Evolutionary conservation across 164 flowering plant genomes (phyloP), one percentile per base, ranked within the genome.

Genomic region (Berberis thunbergii): DNA sequence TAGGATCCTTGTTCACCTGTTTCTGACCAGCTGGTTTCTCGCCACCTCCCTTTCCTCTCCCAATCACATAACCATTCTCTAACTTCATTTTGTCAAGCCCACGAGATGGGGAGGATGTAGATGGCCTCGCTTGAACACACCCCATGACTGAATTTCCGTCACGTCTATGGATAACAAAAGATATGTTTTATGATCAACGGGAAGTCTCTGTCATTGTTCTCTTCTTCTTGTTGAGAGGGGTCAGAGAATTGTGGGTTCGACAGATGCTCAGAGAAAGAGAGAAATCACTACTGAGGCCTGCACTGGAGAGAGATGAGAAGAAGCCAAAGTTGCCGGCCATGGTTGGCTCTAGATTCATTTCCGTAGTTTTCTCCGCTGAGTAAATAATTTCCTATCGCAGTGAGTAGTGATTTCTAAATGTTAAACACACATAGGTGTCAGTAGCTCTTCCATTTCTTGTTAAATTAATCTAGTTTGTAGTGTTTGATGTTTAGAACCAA

Each of bases 71-170:
- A 41, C 84, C 88, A 63, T 69, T 75, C 53, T 78, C 80, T 61
- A 61, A 12, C 67, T 84, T 85, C 74, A 80, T 7, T 76, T 73
- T 82, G 45, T 76, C 74, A 3, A 81, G 61, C 1, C 79, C 73
- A 2, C 58, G 13, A 9, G 72, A 67, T 0, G 83, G 77, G 11
- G 89, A 80, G 39, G 65, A 42, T 70, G 6, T 61, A 1, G 81
- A 61, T 44, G 71, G 67, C 74, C 70, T 80, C 39, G 68, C 59
- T 54, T 77, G 85, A 68, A 69, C 79, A 66, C 87, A 78, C 12
- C 90, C 88, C 90, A 80, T 79, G 10, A 7, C 43, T 6, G 43
- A 50, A 50, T 50, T 5, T 50, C 11, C 7, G 3, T 50, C 0
- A 50, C 8, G 54, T 50, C 26, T 26, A 26, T 26, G 26, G 26